Evolutionary conservation across 805 yeast genomes (phyloP), one percentile per base, ranked within the genome.

Genomic region (Candida morakotiae): DNA sequence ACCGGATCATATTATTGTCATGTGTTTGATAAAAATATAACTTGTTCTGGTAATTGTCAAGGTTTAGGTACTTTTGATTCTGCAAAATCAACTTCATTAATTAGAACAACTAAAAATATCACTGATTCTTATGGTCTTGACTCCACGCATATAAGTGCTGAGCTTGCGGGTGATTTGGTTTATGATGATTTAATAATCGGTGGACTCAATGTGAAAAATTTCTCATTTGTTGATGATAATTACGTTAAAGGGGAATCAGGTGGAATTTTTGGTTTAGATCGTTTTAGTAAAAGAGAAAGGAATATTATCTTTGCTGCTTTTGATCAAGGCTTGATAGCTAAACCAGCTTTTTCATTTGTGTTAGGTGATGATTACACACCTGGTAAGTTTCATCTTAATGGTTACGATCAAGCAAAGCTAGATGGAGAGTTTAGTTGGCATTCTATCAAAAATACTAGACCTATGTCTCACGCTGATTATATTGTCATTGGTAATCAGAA

Each of bases 371-470:
- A 29, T 5, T 15, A n/a, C n/a, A n/a, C 9, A 8, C 32, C 24
- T 11, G 24, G 24, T n/a, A 19, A 18, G 13, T 6, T 29, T 18
- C 16, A 29, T 19, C 3, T 29, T 16, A 24, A 24, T 5, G 32
- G 24, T 20, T 29, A 29, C 13, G 32, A 29, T 13, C 4, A 29
- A 20, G 32, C 31, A 17, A 28, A 18, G 11, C 20, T 28, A 5
- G 31, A 28, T 18, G 31, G 31, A 5, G 26, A 21, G 5, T 15
- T 31, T 15, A 14, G 20, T 22, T 31, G 34, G 34, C 10, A 9
- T 21, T 11, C 28, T 5, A 31, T 22, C 9, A 31, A 31, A 8
- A 14, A 31, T 15, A 17, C 34, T 3, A 23, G 9, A 16, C 11
- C 19, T 21, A 19, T 22, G 3, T 19, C 16, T 10, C 20, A 11